A percentile compares a stretch with the other conserved stretches of the same genome.
phyloP scores from a whole-genome alignment of 2,329 filamentous ascomycete species.

The Clonostachys byssicola region DNA sequence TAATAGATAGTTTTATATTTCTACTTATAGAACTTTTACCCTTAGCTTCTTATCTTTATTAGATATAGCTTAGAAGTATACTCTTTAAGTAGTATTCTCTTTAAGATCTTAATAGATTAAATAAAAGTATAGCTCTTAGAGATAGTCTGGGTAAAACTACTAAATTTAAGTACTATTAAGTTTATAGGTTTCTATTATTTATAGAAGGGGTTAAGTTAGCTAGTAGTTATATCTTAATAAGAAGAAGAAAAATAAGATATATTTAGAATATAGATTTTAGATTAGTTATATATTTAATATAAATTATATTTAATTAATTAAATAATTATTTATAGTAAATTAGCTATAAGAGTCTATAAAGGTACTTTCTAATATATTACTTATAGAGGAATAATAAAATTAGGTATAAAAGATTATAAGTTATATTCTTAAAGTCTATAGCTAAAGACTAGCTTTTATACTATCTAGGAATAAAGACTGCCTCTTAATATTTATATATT shows the following conservation, averaged over 20 bases:
- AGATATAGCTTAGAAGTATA: no score
- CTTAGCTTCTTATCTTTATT: no score
- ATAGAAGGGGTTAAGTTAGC: background rate
- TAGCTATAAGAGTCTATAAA: background rate
- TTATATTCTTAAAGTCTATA: background rate
- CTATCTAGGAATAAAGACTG: background rate
- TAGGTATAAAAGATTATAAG: background rate
- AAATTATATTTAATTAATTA: background rate
- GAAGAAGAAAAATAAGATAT: no score
- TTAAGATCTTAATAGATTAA: no score
- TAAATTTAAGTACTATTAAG: no score
- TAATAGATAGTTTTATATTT: no score
- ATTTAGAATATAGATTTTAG: no score
- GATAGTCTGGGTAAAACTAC: no score
- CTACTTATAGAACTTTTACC: no score
- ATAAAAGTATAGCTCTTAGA: no score
- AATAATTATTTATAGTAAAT: background rate
- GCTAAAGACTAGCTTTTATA: background rate
- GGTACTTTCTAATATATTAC: background rate
- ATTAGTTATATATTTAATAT: background rate
- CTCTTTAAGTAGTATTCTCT: no score
- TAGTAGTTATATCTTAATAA: background rate
- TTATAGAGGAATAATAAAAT: background rate
- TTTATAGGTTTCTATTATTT: background rate
- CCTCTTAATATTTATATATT: no score